These are phyloP conservation scores for Oemleria cerasiformis DNA, from an alignment of 306 rosid genomes.

Conservation along the genomic window DNA sequence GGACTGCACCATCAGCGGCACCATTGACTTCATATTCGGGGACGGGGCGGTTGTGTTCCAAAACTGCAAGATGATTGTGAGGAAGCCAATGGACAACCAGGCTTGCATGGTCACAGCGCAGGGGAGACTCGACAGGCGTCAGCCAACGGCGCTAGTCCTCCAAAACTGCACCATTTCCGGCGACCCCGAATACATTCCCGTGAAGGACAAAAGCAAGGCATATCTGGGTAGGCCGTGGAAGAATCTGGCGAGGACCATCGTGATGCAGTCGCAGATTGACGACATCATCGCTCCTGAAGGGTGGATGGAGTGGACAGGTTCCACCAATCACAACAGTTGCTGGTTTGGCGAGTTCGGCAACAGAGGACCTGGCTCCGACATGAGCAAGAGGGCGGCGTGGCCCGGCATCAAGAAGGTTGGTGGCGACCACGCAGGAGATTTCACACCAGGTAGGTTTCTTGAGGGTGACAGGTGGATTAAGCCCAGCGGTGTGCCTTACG, in stretches of 20 bases:
- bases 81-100: constrained; percentile 25
- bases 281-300: constrained; percentile 27
- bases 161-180: constrained; percentile 23
- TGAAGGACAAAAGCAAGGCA: constrained; percentile 1
- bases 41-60: constrained; percentile 24
- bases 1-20: constrained; percentile 28
- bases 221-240: constrained; percentile 34
- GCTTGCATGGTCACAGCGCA: constrained; percentile 28
- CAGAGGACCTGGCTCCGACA: constrained; percentile 24
- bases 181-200: constrained; percentile 6
- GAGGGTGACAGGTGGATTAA: constrained; percentile 15
- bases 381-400: constrained; percentile 16
- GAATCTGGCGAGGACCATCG: constrained; percentile 21
- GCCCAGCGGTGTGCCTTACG: constrained; percentile 16
- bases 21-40: constrained; percentile 32
- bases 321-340: constrained; percentile 10
- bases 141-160: constrained; percentile 18
- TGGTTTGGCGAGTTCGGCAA: constrained; percentile 12
- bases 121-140: constrained; percentile 16
- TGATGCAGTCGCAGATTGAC: constrained; percentile 26
- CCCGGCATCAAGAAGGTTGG: constrained; percentile 7
- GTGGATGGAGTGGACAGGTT: constrained; percentile 25
- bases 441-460: constrained; percentile 1
- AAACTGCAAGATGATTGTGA: constrained; percentile 19
- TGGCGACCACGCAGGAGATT: neutral